phyloP scores from a whole-genome alignment of 306 rosid genomes.

The Ochetophila trinervis region DNA sequence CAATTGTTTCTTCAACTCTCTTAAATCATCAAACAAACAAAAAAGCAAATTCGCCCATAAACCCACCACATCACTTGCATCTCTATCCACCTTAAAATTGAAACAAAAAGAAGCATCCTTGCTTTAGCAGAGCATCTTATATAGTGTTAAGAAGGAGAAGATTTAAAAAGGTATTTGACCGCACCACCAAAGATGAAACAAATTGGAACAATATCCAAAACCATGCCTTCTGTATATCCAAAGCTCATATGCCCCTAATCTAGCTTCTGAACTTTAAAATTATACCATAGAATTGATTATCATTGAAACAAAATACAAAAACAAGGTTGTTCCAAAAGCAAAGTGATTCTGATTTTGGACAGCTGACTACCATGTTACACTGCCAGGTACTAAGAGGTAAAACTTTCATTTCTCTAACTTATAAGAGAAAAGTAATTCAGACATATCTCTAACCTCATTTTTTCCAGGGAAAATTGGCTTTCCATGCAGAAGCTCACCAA shows the following conservation, averaged over 20 bases:
- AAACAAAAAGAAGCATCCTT: neutral
- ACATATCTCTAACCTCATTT: slow-evolving; percentile 52
- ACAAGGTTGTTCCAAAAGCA: neutral
- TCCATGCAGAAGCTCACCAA: slow-evolving; percentile 70
- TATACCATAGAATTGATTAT: neutral
- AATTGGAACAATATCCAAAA: neutral
- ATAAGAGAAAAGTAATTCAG: neutral
- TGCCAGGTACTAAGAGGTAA: neutral
- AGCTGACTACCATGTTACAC: neutral
- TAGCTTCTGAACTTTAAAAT: neutral
- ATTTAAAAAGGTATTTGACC: neutral
- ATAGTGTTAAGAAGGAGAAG: neutral
- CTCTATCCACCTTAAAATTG: neutral
- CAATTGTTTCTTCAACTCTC: too few relatives aligned
- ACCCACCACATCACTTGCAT: too few relatives aligned
- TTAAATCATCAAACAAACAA: too few relatives aligned
- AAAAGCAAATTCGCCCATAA: too few relatives aligned
- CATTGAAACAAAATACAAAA: neutral
- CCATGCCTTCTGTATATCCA: neutral
- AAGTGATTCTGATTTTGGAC: neutral
- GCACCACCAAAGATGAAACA: slow-evolving; percentile 4
- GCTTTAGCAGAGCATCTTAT: too few relatives aligned
- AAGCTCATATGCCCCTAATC: neutral
- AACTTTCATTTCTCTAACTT: neutral
- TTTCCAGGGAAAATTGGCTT: slow-evolving; percentile 69